These are phyloP conservation scores for Phaseolus lunatus DNA, from an alignment of 306 rosid species.

Conservation along the genomic window DNA sequence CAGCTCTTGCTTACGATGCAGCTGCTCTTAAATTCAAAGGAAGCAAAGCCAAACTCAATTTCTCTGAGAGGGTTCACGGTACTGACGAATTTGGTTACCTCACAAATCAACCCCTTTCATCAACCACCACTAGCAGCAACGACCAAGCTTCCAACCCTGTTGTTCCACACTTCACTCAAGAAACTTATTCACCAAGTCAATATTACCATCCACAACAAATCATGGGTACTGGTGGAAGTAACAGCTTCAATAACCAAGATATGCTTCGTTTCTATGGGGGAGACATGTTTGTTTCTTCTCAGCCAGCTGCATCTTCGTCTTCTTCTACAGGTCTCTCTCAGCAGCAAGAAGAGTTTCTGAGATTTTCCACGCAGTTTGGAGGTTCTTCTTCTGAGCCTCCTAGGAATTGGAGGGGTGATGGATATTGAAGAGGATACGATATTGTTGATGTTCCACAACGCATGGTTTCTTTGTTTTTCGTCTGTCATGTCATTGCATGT, in stretches of 20 bases:
- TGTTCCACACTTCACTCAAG: conserved; percentile 44
- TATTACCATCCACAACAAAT: conserved; percentile 43
- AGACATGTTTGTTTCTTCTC: conserved; percentile 35
- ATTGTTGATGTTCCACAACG: not conserved
- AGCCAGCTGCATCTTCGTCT: conserved; percentile 34
- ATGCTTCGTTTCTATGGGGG: conserved; percentile 39
- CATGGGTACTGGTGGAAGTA: not conserved
- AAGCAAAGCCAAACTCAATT: conserved; percentile 91
- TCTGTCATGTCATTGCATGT: conserved; percentile 12
- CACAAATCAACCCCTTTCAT: conserved; percentile 36
- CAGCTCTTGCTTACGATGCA: conserved; percentile 82
- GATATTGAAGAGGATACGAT: conserved; percentile 1
- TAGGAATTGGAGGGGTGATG: conserved; percentile 48
- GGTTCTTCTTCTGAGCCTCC: conserved; percentile 55
- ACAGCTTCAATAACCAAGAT: conserved; percentile 13
- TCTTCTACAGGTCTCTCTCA: conserved; percentile 46
- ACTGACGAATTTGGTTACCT: conserved; percentile 44
- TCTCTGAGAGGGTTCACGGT: conserved; percentile 79
- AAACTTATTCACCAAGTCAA: conserved; percentile 34
- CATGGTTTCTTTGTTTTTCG: conserved; percentile 4
- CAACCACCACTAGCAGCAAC: not conserved
- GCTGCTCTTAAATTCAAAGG: conserved; percentile 94
- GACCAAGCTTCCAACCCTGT: conserved; percentile 28
- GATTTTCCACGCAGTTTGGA: conserved; percentile 56
- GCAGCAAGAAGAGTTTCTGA: conserved; percentile 47